Base-by-base conservation (phyloP, 2,329 filamentous ascomycete species). In the Botrytis squamosa region DNA sequence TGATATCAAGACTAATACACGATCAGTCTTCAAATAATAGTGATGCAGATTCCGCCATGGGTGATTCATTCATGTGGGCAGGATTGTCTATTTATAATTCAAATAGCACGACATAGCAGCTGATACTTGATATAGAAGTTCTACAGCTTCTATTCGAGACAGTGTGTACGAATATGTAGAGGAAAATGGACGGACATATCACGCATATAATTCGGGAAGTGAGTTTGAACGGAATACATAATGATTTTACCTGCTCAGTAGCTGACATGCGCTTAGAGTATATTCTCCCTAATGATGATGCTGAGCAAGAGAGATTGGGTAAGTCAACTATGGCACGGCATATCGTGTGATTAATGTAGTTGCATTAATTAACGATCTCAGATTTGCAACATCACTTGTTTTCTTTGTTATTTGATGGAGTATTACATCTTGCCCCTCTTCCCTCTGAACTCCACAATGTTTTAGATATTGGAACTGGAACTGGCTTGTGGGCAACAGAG, bases 161-260 rank as follows among this genome's bases (percentile, higher is more conserved):
- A 84, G 82, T 70, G 81, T 84, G 42, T 76, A 80, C 55, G 75
- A 80, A 9, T 82, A 82, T 75, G 81, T 82, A 8, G 77, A 80
- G 16, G 83, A 84, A 70, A 79, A 78, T 75, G 77, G 78, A 22
- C 70, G 77, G 46, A 77, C 76, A 40, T 79, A 79, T 70, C 76
- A 79, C 74, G 64, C 73, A 14, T 78, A 77, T 42, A 77, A 76
- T 33, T 57, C 76, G 64, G 75, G 74, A 52, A 76, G 76, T 77
- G 40, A 57, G 75, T 73, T 14, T 18, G 22, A 25, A n/a, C 8
- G 9, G 10, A 40, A 5, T 25, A 25, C 4, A 42, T 12, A 36
- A 22, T 55, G 25, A 44, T 36, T 36, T 6, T 22, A 8, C 10
- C 22, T 29, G 22, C n/a, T 29, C 65, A 16, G 18, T 55, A 18